Base-by-base conservation (phyloP, 1,139 yeast genomes). In the Suhomyces coccinellae region DNA sequence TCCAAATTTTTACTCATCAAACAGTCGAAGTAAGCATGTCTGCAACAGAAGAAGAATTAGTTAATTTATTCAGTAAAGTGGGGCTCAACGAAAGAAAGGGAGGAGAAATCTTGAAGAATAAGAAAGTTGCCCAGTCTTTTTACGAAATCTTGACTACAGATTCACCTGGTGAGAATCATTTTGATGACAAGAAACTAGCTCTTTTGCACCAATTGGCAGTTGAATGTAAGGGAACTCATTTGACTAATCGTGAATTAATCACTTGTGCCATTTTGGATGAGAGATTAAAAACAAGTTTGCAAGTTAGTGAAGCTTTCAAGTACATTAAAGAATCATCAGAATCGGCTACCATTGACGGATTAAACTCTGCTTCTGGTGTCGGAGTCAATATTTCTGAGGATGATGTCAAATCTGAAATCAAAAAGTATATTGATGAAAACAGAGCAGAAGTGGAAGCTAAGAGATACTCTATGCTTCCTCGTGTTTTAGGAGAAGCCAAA, bases 171-270 rank as follows among this genome's bases (percentile, higher is more conserved):
- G 54, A 58, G 30, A 62, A 60, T 17, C 38, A 51, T 17, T 50
- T 53, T 27, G 77, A 73, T 52, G 77, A 73, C 17, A 74, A 85
- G 64, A 71, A 77, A 52, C 75, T 83, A 52, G 75, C 86, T 4
- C 73, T 87, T 47, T 71, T 90, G 46, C 97, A 91, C 63, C 77
- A 82, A 46, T 75, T 91, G 53, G 97, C 98, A 2, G 74, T 84
- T 20, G 77, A 82, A 39, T 64, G 80, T 43, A 85, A 84, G 58
- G 77, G 77, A 11, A 58, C 55, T 8, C 76, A 69, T 8, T 40
- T 70, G 12, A 60, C 69, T 4, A 67, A 79, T 45, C 71, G 89
- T 43, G 63, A 69, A 12, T 58, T 79, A 47, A 70, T 88, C 33
- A 76, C 85, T 20, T 69, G 71, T 43, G 89, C 82, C 16, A 83